Evolutionary conservation across 1,284 basidiomycete genomes (phyloP), one percentile per base, ranked within the genome.

Genomic region (Trametes versicolor): DNA sequence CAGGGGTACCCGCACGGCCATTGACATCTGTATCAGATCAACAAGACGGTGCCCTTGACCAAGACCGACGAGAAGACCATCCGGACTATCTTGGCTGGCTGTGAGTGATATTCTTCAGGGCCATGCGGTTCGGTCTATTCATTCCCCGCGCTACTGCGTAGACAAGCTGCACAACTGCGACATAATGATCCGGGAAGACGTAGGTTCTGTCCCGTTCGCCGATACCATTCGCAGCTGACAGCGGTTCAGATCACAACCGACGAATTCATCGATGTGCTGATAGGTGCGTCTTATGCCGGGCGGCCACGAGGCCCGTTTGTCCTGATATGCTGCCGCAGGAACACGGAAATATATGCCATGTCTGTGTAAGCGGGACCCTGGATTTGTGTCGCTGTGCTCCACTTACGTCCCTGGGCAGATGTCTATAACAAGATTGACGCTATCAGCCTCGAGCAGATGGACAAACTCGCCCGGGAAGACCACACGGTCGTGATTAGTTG

Each of bases 361-460:
- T 75, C 83, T 94, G 50, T 93, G 91, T 92, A 71, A 71, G 89
- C 79, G 41, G 39, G 51, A 37, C 60, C 50, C 12, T 51, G 49
- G 37, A 64, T 48, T 48, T 48, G 34, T 51, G 51, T 47, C 57
- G 29, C 29, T 58, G 29, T 51, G 23, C 27, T 37, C 62, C 39
- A 54, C 61, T 52, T 25, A 60, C 58, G 61, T 67, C 19, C 50
- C 60, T 48, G 49, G 52, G 69, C 83, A 85, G 97, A 97, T 76
- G 95, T 97, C 10, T 98, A 97, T 82, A 98, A 98, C 85, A 97
- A 98, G 80, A 89, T 97, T 66, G 96, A 98, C 72, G 86, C 94
- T 2, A 92, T 97, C 69, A 95, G 93, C 70, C 84, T 98, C 64
- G 96, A 98, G 78, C 93, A 92, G 72, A 81, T 98, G 70, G 91